Percentiles rank a stretch among this genome's conserved stretches.
Evolutionary conservation across 495 filamentous ascomycete genomes (phyloP).

Genomic region (Penicillium fimorum): DNA sequence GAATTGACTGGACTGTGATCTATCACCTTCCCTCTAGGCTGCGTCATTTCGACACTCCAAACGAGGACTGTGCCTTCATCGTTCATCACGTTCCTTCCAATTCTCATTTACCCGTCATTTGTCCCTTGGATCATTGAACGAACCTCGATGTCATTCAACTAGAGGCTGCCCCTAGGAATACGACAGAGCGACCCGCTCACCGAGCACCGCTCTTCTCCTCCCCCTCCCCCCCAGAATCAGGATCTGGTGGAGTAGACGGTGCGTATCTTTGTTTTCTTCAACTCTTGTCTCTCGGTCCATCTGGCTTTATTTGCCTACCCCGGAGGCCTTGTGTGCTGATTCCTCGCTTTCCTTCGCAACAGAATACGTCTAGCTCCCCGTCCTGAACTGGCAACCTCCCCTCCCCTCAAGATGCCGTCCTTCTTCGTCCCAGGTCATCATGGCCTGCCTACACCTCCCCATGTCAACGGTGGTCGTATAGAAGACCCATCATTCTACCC

Average conservation of each 20-base stretch:
- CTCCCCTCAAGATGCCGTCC: slow-evolving; percentile 42
- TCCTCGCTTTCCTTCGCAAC: slow-evolving; percentile 14
- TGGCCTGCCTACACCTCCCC: slow-evolving; percentile 48
- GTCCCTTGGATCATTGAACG: slow-evolving; percentile 26
- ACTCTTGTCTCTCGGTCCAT: slow-evolving; percentile 14
- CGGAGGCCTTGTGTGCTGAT: slow-evolving; percentile 17
- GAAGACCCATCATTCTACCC: slow-evolving; percentile 46
- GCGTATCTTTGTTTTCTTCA: slow-evolving; percentile 29
- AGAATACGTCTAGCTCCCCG: slow-evolving; percentile 37
- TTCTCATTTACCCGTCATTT: slow-evolving; percentile 25
- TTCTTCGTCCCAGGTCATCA: slow-evolving; percentile 45
- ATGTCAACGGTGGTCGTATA: slow-evolving; percentile 42
- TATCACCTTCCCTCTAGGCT: neutral
- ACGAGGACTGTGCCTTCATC: slow-evolving; percentile 6
- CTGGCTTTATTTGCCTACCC: slow-evolving; percentile 5
- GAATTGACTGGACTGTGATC: slow-evolving; percentile 11
- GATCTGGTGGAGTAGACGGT: slow-evolving; percentile 50
- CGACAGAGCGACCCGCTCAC: slow-evolving; percentile 43
- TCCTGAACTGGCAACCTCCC: slow-evolving; percentile 37
- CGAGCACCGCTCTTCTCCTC: slow-evolving; percentile 40
- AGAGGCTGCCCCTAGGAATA: slow-evolving; percentile 36
- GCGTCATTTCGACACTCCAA: slow-evolving; percentile 5
- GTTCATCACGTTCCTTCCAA: slow-evolving; percentile 26
- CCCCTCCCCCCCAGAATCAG: slow-evolving; percentile 36
- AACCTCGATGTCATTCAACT: slow-evolving; percentile 46